Evolutionary conservation across 1,139 yeast genomes (phyloP).

Genomic region (Geotrichum reessii): DNA sequence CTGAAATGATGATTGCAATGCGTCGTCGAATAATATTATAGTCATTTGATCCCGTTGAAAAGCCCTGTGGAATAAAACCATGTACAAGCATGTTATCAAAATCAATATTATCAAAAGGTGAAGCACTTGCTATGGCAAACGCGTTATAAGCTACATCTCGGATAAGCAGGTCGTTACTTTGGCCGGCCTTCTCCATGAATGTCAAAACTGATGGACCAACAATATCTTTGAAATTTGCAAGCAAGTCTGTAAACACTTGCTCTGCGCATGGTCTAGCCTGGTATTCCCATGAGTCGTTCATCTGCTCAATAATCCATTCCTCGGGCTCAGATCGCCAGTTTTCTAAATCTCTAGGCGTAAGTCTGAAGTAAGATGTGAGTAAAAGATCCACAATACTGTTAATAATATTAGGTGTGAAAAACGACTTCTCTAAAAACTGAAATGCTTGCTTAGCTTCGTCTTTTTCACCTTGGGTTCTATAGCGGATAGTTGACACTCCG

Average conservation of each 20-base stretch:
- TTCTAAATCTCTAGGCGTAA: slow-evolving; percentile 71
- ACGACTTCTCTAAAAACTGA: slow-evolving; percentile 45
- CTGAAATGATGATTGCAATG: slow-evolving; percentile 65
- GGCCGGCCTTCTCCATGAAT: slow-evolving; percentile 53
- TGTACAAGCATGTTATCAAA: slow-evolving; percentile 55
- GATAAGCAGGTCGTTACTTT: slow-evolving; percentile 48
- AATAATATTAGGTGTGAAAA: slow-evolving; percentile 55
- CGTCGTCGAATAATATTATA: slow-evolving; percentile 48
- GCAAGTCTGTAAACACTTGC: slow-evolving; percentile 70
- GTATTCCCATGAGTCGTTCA: slow-evolving; percentile 72
- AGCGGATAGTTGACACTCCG: slow-evolving; percentile 63
- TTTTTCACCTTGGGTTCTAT: slow-evolving; percentile 49
- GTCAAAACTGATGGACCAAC: slow-evolving; percentile 57
- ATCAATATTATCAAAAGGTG: slow-evolving; percentile 58
- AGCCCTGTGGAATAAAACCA: slow-evolving; percentile 64
- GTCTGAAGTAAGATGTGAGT: slow-evolving; percentile 64
- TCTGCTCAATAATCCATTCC: slow-evolving; percentile 84
- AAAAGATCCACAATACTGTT: slow-evolving; percentile 58
- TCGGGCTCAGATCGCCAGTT: slow-evolving; percentile 84
- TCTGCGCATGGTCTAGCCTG: slow-evolving; percentile 87
- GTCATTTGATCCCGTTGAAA: slow-evolving; percentile 20
- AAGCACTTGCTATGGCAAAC: slow-evolving; percentile 68
- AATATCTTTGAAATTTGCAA: slow-evolving; percentile 56
- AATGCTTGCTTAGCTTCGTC: slow-evolving; percentile 58
- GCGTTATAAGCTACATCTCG: slow-evolving; percentile 79